Percentiles rank a stretch among this genome's conserved stretches.
Conservation (phyloP, 306 rosid genomes). For the Cicer bijugum region DNA sequence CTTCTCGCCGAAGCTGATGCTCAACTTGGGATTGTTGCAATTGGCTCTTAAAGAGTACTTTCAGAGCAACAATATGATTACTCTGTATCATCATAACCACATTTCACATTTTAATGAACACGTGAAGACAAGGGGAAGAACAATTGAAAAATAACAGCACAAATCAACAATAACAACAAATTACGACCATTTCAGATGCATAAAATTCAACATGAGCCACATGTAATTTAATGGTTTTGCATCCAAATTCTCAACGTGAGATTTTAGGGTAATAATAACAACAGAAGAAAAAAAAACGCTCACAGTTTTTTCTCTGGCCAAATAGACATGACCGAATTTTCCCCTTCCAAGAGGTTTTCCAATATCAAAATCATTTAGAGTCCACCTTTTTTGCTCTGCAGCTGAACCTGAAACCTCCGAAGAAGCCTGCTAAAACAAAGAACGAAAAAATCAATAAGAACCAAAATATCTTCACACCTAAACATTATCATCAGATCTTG, state of each 20-base stretch:
- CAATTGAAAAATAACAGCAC: slow-evolving; percentile 13
- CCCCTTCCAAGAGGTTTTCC: slow-evolving; percentile 99
- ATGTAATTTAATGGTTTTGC: background rate
- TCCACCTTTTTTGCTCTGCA: slow-evolving; percentile 83
- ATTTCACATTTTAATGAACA: background rate
- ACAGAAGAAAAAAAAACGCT: slow-evolving; percentile 15
- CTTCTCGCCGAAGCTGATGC: slow-evolving; percentile 97
- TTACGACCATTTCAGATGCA: background rate
- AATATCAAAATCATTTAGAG: slow-evolving; percentile 84
- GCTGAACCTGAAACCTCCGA: slow-evolving; percentile 69
- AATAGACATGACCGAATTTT: slow-evolving; percentile 97
- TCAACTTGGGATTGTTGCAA: slow-evolving; percentile 98
- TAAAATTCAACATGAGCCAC: slow-evolving; percentile 9
- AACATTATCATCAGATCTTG: background rate
- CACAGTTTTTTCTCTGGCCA: slow-evolving; percentile 96
- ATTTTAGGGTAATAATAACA: background rate
- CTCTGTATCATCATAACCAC: slow-evolving; percentile 67
- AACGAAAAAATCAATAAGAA: slow-evolving; percentile 15
- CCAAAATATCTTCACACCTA: slow-evolving; percentile 8
- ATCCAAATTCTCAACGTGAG: slow-evolving; percentile 9
- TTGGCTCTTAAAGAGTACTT: slow-evolving; percentile 96
- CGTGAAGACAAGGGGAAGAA: slow-evolving; percentile 30
- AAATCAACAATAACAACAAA: slow-evolving; percentile 3
- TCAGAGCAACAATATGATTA: slow-evolving; percentile 89
- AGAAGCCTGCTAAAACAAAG: slow-evolving; percentile 55